Evolutionary conservation across 495 filamentous ascomycete genomes (phyloP).

Genomic region (Parathielavia hyrcaniae): DNA sequence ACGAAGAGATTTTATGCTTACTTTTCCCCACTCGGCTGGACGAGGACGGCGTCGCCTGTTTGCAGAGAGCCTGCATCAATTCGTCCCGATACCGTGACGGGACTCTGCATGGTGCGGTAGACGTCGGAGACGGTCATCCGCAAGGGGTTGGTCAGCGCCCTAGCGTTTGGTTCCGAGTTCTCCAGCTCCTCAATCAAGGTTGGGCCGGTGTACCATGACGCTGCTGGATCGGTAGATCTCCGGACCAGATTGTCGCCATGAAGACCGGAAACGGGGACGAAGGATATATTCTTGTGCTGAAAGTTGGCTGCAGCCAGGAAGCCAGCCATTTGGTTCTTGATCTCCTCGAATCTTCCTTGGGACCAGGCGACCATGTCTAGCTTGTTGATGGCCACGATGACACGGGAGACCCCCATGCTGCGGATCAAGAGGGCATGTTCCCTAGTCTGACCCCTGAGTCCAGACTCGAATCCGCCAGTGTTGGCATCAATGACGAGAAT

Average conservation of each 20-base stretch:
- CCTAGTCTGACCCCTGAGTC: constrained; percentile 87
- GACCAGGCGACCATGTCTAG: constrained; percentile 81
- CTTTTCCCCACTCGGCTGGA: constrained; percentile 73
- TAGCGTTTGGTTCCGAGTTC: constrained; percentile 60
- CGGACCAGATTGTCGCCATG: constrained; percentile 77
- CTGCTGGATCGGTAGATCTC: constrained; percentile 49
- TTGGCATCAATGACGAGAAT: constrained; percentile 89
- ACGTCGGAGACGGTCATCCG: constrained; percentile 75
- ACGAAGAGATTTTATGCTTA: too few species aligned
- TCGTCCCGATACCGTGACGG: constrained; percentile 76
- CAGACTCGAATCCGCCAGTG: constrained; percentile 84
- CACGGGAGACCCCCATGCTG: constrained; percentile 81
- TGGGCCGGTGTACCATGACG: constrained; percentile 70
- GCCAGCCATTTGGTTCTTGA: constrained; percentile 70
- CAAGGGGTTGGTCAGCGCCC: constrained; percentile 71
- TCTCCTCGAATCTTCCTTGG: constrained; percentile 73
- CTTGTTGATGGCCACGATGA: constrained; percentile 93
- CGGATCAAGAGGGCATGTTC: constrained; percentile 86
- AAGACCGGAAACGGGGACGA: constrained; percentile 84
- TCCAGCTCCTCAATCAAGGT: constrained; percentile 82
- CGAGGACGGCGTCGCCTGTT: constrained; percentile 69
- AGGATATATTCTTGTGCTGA: constrained; percentile 67
- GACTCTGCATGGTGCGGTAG: constrained; percentile 62
- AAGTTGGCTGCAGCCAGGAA: constrained; percentile 82
- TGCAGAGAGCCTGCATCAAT: constrained; percentile 81